phyloP scores from a whole-genome alignment of 176 grass and related monocot species.

The Hordeum marinum region DNA sequence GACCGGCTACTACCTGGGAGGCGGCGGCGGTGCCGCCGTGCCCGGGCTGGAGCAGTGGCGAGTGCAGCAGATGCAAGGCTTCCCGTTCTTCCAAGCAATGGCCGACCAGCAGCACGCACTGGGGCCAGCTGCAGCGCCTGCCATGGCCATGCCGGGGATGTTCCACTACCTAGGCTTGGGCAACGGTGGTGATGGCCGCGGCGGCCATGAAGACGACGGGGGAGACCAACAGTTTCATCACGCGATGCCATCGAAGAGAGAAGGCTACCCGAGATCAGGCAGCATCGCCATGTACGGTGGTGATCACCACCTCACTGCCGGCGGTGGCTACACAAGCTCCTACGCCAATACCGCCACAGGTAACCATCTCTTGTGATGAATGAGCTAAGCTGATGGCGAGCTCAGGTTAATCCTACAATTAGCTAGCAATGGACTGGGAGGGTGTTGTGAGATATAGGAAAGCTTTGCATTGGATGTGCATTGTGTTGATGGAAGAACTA shows the following conservation, averaged over 20 bases:
- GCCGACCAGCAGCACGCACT: conserved; percentile 31
- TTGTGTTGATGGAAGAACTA: conserved; percentile 18
- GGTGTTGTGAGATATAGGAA: conserved; percentile 36
- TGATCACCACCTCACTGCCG: conserved; percentile 22
- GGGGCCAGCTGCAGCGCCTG: neutral
- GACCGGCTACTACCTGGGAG: neutral
- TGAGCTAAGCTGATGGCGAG: neutral
- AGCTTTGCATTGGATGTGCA: conserved; percentile 22
- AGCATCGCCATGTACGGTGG: conserved; percentile 23
- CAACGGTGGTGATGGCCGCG: neutral
- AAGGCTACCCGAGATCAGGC: conserved; percentile 22
- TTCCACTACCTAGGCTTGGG: conserved; percentile 19
- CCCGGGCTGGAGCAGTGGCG: conserved; percentile 46
- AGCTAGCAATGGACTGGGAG: conserved; percentile 12
- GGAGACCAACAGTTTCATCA: conserved; percentile 10
- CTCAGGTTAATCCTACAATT: conserved; percentile 1
- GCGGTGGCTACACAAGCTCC: conserved; percentile 24
- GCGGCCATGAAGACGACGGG: neutral
- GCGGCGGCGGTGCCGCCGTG: neutral
- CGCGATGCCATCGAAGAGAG: conserved; percentile 32
- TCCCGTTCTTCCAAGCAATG: conserved; percentile 60
- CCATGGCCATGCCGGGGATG: conserved; percentile 40
- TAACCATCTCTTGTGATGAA: conserved; percentile 55
- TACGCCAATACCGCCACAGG: conserved; percentile 44
- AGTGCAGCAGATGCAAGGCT: conserved; percentile 50